Evolutionary conservation across 805 yeast species (phyloP), one percentile per base, ranked within the genome.

Genomic region (Starmerella powellii): DNA sequence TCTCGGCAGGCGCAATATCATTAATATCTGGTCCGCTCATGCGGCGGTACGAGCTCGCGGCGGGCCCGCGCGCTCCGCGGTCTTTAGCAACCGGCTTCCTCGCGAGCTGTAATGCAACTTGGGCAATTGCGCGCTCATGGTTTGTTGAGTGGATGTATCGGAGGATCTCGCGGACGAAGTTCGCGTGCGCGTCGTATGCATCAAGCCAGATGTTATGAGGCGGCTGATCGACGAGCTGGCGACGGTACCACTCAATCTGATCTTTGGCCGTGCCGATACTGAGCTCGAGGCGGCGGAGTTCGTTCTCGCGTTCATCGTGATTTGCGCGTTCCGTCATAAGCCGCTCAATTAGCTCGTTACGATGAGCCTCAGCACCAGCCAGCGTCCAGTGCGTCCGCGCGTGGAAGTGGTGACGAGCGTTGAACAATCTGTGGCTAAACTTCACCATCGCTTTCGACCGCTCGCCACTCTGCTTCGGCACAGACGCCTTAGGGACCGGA

Each of bases 131-230:
- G n/a, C n/a, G n/a, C n/a, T n/a, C n/a, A n/a, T n/a, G 26, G 26
- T 23, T 23, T 10, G 10, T 6, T 10, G 31, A 8, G 31, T 29
- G 27, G 17, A 20, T 19, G 19, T 27, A 16, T 6, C 10, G 16
- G 26, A 37, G 28, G 13, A 12, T 8, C 34, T 28, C 8, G 18
- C 29, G 17, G 17, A 24, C 43, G 34, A 40, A 8, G 6, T 18
- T 6, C 23, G 30, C 38, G 34, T 40, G 34, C 23, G 38, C 28
- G 8, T 34, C 19, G 34, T 21, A 40, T 23, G 39, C 20, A 13
- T 40, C 43, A 4, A 13, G 11, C 29, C 31, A 40, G 5, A 40
- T 34, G 23, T 40, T 38, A 16, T 34, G 34, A 4, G 43, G 43
- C 18, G 43, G 43, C 19, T 34, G 10, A 6, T 21, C 20, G 5